Base-by-base conservation (phyloP, 202 grass and related monocot genomes). In the Panicum virgatum region DNA sequence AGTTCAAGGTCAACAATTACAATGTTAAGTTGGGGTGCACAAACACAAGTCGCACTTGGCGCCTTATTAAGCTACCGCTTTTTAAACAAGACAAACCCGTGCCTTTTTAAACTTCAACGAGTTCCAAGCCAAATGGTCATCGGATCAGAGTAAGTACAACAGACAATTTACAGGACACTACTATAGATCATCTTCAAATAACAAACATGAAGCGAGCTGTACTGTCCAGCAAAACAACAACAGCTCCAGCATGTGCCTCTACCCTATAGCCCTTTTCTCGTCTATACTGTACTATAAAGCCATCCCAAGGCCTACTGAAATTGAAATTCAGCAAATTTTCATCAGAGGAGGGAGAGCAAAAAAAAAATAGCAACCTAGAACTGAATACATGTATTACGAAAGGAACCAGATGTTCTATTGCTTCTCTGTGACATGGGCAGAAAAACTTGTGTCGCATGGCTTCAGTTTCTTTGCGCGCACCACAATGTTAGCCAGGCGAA, bases 201-300 rank as follows among this genome's bases (percentile, higher is more conserved):
- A 42, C 73, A 69, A 15, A 52, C 25, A 73, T 56, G 64, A 85
- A 79, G 54, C 22, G 27, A 82, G 53, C 23, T 76, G 26, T 26
- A 25, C 43, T 69, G 5, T 26, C 58, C 63, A 57, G 19, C 23
- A 72, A 72, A 70, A 59, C 40, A 70, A 59, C 40, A 34, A 2
- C 74, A 62, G 16, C 39, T 77, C 56, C n/a, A 47, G 46, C 47
- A 48, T 50, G 54, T 77, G 36, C 9, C 18, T 63, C 23, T 77
- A 42, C 10, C 9, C 30, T 32, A 9, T 82, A 77, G 44, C 61
- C 37, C 25, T 34, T 77, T 77, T 47, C 66, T 73, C 42, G 37
- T 54, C 81, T 75, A n/a, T n/a, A 48, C 39, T 74, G 40, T 76
- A 30, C 73, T 45, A 75, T 75, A 68, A 51, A 75, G 56, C 10